Percentiles rank a stretch among this genome's conserved stretches.
phyloP scores from a whole-genome alignment of 1,139 yeast genomes.

The Suhomyces choctaworum region DNA sequence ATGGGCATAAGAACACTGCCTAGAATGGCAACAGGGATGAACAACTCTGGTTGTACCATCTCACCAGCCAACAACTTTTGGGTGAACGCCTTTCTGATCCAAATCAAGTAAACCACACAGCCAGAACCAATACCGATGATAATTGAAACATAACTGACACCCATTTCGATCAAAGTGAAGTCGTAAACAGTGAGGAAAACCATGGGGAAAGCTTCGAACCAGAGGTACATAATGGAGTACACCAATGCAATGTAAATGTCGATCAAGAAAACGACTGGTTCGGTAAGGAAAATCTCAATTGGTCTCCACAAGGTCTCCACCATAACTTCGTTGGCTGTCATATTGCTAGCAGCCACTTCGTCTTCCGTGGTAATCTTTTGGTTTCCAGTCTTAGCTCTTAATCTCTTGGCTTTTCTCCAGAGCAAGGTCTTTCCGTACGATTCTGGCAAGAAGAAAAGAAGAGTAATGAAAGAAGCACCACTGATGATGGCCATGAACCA shows the following conservation, averaged over 20 bases:
- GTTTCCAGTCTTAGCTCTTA: constrained; percentile 38
- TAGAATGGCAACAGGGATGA: constrained; percentile 43
- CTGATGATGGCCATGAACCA: constrained; percentile 38
- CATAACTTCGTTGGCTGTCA: constrained; percentile 24
- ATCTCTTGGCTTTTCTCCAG: constrained; percentile 36
- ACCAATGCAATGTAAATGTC: constrained; percentile 53
- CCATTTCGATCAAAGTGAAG: constrained; percentile 52
- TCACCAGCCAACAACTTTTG: constrained; percentile 24
- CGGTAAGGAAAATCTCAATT: constrained; percentile 39
- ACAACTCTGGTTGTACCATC: constrained; percentile 39
- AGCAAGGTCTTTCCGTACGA: constrained; percentile 36
- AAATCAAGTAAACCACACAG: constrained; percentile 25
- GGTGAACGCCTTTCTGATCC: constrained; percentile 26
- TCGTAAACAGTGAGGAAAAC: constrained; percentile 45
- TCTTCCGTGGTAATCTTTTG: constrained; percentile 30
- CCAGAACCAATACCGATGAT: constrained; percentile 43
- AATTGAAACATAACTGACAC: constrained; percentile 46
- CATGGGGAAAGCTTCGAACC: constrained; percentile 64
- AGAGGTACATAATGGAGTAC: constrained; percentile 55
- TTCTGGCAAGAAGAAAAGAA: constrained; percentile 37
- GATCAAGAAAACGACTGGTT: constrained; percentile 49
- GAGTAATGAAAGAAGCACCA: constrained; percentile 27
- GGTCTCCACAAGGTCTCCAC: constrained; percentile 53
- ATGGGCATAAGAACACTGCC: constrained; percentile 45
- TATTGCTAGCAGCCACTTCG: constrained; percentile 25